Base-by-base conservation (phyloP, 1,284 basidiomycete genomes). In the Rhodotorula sp. region DNA sequence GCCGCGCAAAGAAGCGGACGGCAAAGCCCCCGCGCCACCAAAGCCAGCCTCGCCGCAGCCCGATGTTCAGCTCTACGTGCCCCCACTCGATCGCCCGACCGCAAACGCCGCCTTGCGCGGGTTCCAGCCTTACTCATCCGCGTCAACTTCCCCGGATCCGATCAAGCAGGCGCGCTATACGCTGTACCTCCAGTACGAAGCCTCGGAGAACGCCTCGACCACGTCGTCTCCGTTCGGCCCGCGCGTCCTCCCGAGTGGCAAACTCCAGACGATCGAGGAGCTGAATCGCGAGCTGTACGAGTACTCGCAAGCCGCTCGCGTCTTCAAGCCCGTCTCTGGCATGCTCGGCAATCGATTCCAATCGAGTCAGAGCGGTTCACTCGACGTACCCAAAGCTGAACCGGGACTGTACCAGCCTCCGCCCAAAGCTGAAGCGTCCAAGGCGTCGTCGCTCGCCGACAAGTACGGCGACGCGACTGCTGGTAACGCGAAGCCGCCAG, bases 261-360 rank as follows among this genome's bases (percentile, higher is more conserved):
- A 57, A 47, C 26, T 46, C 0, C 90, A 91, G 80, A 85, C 81
- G 14, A 82, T 85, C 4, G 88, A 91, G 31, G 87, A 88, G 29
- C 90, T 91, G 78, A 88, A 89, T 77, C 88, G 89, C 72, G 96
- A 99, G 81, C 83, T 97, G 47, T 84, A 85, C 57, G 92, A 95
- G 74, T 99, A 94, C 77, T 87, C 90, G 0, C 91, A 93, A 79
- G 87, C 91, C 0, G 97, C 96, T 0, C 84, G 87, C 39, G 88
- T 98, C 43, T 98, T 97, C 83, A 92, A 93, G 76, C 96, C 96
- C 1, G 89, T 96, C 79, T 89, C 89, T 0, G 91, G 89, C 23
- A 91, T 92, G 31, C 97, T 99, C 91, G 92, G 93, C 0, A 90
- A 88, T 26, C 87, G 96, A 10, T 99, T 99, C 81, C 93, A 91